Base-by-base conservation (phyloP, 805 yeast species). In the Saturnispora mendoncae region DNA sequence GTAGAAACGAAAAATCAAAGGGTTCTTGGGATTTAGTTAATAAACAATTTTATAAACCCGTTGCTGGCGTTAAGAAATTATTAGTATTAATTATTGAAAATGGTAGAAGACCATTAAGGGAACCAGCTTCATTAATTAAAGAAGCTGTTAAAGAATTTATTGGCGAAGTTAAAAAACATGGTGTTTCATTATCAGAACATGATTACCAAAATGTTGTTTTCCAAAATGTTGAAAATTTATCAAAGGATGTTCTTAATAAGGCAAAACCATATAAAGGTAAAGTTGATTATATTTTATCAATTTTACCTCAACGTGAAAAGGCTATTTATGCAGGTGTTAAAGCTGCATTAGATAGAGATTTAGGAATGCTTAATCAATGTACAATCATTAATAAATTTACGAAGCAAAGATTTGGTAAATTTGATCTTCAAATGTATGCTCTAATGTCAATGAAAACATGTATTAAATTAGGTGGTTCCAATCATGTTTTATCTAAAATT, bases 361-460 rank as follows among this genome's bases (percentile, higher is more conserved):
- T 57, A 8, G 62, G 62, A 40, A 50, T 58, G 35, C 38, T 52
- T 32, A 50, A 53, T 40, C 58, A 53, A 46, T 57, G 62, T 45
- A 55, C 56, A 18, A 45, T 54, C 33, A 44, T 49, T 17, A 48
- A 47, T 37, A 58, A 58, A 38, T 55, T 59, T 24, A 48, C 55
- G 18, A 54, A 47, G 35, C 46, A 38, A 28, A 45, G 38, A 14
- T 48, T 52, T 41, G 49, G 48, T 38, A 46, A 48, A 41, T 59
- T 52, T 42, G 56, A 52, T 45, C 25, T 43, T 12, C 47, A 52
- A 36, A 60, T 60, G 53, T 53, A 55, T 36, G 61, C 62, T 6
- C 51, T 60, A 28, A 58, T 58, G 45, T 52, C 56, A 15, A 53
- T 58, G 56, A 58, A 58, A 45, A 44, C 60, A 9, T 58, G 60